A percentile compares a stretch with the other conserved stretches of the same genome.
These are phyloP conservation scores for Lactarius hatsudake DNA, from an alignment of 768 basidiomycete species.

Conservation along the genomic window DNA sequence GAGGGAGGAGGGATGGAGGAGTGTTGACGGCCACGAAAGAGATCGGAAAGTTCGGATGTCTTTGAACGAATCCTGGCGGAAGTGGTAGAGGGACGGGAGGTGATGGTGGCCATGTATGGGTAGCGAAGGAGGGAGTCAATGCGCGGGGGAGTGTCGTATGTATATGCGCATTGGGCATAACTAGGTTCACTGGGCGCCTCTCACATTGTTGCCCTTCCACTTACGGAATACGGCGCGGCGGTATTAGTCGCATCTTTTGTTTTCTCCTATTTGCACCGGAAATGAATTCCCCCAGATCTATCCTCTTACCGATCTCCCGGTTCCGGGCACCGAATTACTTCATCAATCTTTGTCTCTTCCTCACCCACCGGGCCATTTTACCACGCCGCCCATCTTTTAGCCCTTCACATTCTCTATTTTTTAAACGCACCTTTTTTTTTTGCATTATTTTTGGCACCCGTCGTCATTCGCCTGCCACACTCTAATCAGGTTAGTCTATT, in stretches of 20 bases:
- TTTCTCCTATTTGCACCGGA: constrained; percentile 12
- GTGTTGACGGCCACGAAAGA: constrained; percentile 24
- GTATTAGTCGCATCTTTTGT: constrained; percentile 11
- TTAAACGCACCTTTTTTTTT: background rate
- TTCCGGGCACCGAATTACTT: background rate
- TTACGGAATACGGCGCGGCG: constrained; percentile 11
- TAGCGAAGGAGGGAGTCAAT: constrained; percentile 1
- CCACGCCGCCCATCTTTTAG: no score
- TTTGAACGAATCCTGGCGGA: constrained; percentile 23
- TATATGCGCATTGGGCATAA: constrained; percentile 13
- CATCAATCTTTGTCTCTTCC: no score
- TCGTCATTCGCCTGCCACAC: constrained; percentile 4
- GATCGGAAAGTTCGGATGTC: constrained; percentile 26
- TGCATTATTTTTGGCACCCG: background rate
- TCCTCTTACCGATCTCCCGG: background rate
- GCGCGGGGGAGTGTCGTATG: constrained; percentile 4
- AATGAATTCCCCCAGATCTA: constrained; percentile 14
- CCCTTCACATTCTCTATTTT: constrained; percentile 1
- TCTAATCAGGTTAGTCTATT: background rate
- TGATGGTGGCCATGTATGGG: constrained; percentile 12
- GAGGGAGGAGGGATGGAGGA: constrained; percentile 11
- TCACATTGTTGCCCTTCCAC: background rate
- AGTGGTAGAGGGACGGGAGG: constrained; percentile 19
- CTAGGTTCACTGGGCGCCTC: background rate
- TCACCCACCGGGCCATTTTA: constrained; percentile 2